These are phyloP conservation scores for Pleurotus sapidus DNA, from an alignment of 768 basidiomycete genomes.

Conservation along the genomic window DNA sequence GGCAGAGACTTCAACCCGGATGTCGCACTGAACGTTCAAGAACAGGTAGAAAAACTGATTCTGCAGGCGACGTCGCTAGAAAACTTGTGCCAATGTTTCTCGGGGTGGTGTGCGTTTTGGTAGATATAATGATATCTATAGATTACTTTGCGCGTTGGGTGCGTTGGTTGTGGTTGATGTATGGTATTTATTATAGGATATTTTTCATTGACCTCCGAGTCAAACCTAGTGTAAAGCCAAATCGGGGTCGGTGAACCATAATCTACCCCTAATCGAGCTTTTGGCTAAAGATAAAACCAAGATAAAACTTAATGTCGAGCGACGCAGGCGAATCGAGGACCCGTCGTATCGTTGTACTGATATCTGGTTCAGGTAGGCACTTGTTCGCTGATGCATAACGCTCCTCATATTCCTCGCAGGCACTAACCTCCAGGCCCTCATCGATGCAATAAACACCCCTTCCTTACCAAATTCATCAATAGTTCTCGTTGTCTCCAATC, in stretches of 20 bases:
- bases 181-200: too few relatives aligned
- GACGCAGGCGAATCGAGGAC: conserved; percentile 1
- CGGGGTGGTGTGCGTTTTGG: conserved; percentile 68
- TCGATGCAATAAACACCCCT: conserved; percentile 81
- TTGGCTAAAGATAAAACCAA: too few relatives aligned
- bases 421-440: conserved; percentile 93
- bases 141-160: too few relatives aligned
- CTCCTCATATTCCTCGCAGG: conserved; percentile 41
- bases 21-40: conserved; percentile 61
- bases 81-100: conserved; percentile 96
- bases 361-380: conserved; percentile 48
- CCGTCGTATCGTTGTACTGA: conserved; percentile 41
- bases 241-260: too few relatives aligned
- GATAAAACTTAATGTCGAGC: not conserved
- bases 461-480: conserved; percentile 71
- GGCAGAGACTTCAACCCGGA: conserved; percentile 95
- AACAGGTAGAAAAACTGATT: conserved; percentile 92
- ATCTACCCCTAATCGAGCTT: too few relatives aligned
- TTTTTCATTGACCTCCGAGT: too few relatives aligned
- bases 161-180: too few relatives aligned
- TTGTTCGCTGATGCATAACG: not conserved
- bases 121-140: too few relatives aligned
- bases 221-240: too few relatives aligned
- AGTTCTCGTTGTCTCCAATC: conserved; percentile 84
- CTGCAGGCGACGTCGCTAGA: conserved; percentile 91